phyloP scores from a whole-genome alignment of 2,329 filamentous ascomycete species.

The Colletotrichum chrysophilum region DNA sequence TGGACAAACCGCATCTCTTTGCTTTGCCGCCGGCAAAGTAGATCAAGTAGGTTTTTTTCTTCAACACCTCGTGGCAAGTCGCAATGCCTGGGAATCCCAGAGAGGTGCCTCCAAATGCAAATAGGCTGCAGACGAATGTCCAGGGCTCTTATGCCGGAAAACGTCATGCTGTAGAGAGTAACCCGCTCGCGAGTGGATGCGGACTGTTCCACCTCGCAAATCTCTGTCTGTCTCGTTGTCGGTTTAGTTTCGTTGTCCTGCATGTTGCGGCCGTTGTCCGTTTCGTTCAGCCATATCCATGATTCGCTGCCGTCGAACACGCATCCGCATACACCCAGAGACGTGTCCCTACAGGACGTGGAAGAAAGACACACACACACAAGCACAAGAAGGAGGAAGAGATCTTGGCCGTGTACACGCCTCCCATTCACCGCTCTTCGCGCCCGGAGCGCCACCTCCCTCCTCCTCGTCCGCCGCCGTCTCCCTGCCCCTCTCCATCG shows the following conservation, averaged over 20 bases:
- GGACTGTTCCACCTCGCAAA: not conserved
- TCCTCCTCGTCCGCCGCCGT: not conserved
- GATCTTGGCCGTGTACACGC: not conserved
- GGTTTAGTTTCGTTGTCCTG: not conserved
- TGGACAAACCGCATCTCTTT: not conserved
- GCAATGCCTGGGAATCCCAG: not conserved
- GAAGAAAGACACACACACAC: not conserved
- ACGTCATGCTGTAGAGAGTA: not conserved
- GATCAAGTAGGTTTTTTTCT: not conserved
- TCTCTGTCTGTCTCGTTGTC: not conserved
- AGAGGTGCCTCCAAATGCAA: not conserved
- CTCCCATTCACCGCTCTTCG: conserved; percentile 14
- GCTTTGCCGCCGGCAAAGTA: conserved; percentile 10
- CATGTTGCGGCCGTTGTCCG: not conserved
- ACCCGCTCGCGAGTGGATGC: not conserved
- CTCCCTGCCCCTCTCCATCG: not conserved
- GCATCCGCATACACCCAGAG: conserved; percentile 16
- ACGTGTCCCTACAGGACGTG: not conserved
- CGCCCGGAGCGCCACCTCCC: not conserved
- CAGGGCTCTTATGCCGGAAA: not conserved
- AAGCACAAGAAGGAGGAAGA: not conserved
- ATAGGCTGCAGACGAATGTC: not conserved
- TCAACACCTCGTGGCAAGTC: conserved; percentile 6
- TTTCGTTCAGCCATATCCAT: not conserved
- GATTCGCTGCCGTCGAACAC: not conserved